A percentile compares a stretch with the other conserved stretches of the same genome.
Evolutionary conservation across 257 asterid genomes (phyloP).

Genomic region (Forsythia suspensa): DNA sequence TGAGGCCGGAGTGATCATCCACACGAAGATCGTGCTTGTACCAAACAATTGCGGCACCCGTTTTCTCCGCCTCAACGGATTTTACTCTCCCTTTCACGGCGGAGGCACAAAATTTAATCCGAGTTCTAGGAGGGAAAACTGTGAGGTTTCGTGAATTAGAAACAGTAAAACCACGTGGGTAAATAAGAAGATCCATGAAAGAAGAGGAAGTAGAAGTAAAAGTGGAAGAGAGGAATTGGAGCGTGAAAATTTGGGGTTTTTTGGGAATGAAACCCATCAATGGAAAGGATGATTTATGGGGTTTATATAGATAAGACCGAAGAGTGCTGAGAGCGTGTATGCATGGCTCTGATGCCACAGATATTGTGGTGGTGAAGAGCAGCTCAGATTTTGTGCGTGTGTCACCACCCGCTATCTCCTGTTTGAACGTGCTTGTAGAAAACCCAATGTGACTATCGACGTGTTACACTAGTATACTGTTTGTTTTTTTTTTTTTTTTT

Average conservation of each 20-base stretch:
- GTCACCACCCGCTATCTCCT: too few species aligned
- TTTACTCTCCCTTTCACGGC: conserved; percentile 29
- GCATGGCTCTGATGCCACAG: conserved; percentile 26
- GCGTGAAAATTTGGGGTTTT: conserved; percentile 13
- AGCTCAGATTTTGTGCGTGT: conserved; percentile 36
- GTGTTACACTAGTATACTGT: too few species aligned
- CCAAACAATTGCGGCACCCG: conserved; percentile 69
- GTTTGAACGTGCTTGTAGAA: too few species aligned
- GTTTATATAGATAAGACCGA: conserved; percentile 20
- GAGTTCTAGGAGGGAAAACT: conserved; percentile 15
- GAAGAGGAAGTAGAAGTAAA: conserved; percentile 23
- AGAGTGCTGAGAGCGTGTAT: conserved; percentile 16
- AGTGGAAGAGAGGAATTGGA: conserved; percentile 11
- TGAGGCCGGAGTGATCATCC: conserved; percentile 80
- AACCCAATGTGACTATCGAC: too few species aligned
- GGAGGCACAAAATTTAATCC: conserved; percentile 29
- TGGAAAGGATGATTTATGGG: not conserved
- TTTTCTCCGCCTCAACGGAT: conserved; percentile 34
- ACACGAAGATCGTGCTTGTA: conserved; percentile 92
- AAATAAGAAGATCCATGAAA: conserved; percentile 60
- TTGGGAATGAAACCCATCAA: conserved; percentile 44
- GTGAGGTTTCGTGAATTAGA: conserved; percentile 29
- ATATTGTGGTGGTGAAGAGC: conserved; percentile 69
- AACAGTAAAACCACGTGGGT: conserved; percentile 32
- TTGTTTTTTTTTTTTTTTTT: too few species aligned